These are phyloP conservation scores for Boletus sp. DNA, from an alignment of 1,284 basidiomycete genomes.

Conservation along the genomic window DNA sequence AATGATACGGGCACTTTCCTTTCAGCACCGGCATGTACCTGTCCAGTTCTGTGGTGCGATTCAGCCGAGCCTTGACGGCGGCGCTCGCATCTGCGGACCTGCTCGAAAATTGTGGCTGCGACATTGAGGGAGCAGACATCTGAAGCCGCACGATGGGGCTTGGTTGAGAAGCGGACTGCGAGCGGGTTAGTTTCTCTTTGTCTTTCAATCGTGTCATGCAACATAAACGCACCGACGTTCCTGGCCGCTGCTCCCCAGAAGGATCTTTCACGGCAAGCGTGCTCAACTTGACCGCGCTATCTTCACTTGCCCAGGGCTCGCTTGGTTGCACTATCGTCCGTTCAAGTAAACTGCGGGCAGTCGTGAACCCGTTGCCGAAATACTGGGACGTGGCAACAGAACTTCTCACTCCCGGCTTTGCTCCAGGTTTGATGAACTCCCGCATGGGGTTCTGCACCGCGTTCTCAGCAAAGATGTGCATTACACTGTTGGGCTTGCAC, in stretches of 20 bases:
- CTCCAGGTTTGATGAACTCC: too few species aligned
- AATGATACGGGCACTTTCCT: conserved; percentile 10
- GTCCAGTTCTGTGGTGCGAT: conserved; percentile 1
- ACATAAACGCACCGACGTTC: neutral
- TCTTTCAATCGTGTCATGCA: neutral
- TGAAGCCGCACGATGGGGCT: neutral
- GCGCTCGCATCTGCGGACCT: neutral
- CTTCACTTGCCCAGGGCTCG: too few species aligned
- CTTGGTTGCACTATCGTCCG: neutral
- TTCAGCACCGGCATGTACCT: conserved; percentile 7
- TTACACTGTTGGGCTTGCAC: neutral
- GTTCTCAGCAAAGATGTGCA: neutral
- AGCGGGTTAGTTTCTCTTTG: neutral
- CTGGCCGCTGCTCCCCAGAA: neutral
- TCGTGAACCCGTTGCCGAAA: neutral
- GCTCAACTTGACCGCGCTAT: too few species aligned
- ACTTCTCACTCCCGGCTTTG: too few species aligned
- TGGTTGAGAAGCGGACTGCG: neutral
- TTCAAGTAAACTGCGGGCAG: neutral
- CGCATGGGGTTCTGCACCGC: neutral
- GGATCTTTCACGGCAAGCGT: too few species aligned
- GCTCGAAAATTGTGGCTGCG: neutral
- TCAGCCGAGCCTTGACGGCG: neutral
- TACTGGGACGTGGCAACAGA: neutral
- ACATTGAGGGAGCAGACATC: neutral